A percentile compares a stretch with the other conserved stretches of the same genome.
Evolutionary conservation across 768 basidiomycete genomes (phyloP).

Genomic region (Aureoboletus auriporus): DNA sequence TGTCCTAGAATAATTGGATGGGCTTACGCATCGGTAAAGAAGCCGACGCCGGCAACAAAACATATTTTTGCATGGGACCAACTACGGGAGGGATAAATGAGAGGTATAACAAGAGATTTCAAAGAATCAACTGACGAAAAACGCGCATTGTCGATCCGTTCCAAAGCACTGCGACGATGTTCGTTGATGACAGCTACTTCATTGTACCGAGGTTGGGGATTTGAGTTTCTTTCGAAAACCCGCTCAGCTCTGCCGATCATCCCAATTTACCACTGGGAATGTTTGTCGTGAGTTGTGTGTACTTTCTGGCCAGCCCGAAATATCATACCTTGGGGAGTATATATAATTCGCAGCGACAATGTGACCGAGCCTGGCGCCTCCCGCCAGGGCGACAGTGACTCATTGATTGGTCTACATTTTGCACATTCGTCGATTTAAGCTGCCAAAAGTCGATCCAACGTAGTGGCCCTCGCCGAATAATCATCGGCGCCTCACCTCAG

Average conservation of each 20-base stretch:
- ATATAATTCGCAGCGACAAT: slow-evolving; percentile 13
- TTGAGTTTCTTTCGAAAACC: not conserved
- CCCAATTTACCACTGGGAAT: slow-evolving; percentile 3
- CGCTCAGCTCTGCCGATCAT: slow-evolving; percentile 9
- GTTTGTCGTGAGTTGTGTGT: not conserved
- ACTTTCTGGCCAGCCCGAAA: slow-evolving; percentile 1
- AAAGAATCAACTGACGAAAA: slow-evolving; percentile 58
- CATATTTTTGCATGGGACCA: slow-evolving; percentile 83
- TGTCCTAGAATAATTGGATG: slow-evolving; percentile 1
- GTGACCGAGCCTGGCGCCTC: slow-evolving; percentile 3
- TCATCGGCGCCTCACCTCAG: too few relatives aligned
- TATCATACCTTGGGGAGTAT: not conserved
- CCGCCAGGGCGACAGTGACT: not conserved
- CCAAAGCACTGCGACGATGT: slow-evolving; percentile 69
- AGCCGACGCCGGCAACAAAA: slow-evolving; percentile 69
- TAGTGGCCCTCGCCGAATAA: not conserved
- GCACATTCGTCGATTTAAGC: slow-evolving; percentile 20
- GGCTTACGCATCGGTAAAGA: slow-evolving; percentile 79
- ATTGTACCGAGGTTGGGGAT: not conserved
- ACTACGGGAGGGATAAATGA: slow-evolving; percentile 30
- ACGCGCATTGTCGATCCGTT: slow-evolving; percentile 78
- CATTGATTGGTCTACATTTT: slow-evolving; percentile 12
- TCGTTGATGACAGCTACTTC: slow-evolving; percentile 46
- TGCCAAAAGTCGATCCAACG: slow-evolving; percentile 1
- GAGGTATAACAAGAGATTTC: not conserved